Evolutionary conservation across 306 rosid species (phyloP), one percentile per base, ranked within the genome.

Genomic region (Vigna angularis): DNA sequence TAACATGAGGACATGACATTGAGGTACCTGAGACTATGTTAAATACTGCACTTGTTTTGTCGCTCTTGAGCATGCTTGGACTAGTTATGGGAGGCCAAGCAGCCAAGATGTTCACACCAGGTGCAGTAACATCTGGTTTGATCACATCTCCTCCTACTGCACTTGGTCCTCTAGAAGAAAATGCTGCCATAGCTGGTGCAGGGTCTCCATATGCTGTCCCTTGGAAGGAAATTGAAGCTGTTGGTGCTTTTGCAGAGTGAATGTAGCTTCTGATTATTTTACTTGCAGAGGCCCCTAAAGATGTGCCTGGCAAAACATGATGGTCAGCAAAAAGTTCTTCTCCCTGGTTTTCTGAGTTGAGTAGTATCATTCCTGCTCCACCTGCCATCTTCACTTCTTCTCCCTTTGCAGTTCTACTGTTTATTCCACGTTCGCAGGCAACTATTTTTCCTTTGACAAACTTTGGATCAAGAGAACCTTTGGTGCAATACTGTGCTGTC

Each of bases 1-100:
- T 88, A 11, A 70, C 94, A 79, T 90, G 95, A 57, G 92, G 90
- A 49, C 95, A 90, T 24, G 95, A 88, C 95, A 90, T 90, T 32
- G 95, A 90, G 70, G 95, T 88, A 4, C 95, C 92, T 7, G 95
- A 90, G 30, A 88, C 64, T 24, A 90, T 81, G 67, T 90, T 90
- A 57, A 83, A 90, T 4, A 85, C 26, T 1, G 83, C 89, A 22
- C 78, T 84, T 74, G 90, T 85, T 69, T 79, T 86, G 73, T 90
- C 90, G 40, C 74, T 83, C 40, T 56, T 51, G 62, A 85, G 88
- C 48, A 32, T 6, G 68, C 81, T 83, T 28, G 94, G 92, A 67
- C 87, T 81, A 44, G 50, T 69, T 16, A 18, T 73, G 48, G 86
- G 84, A 5, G 94, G 89, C 94, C 94, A 90, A 28, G 94, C 90